Conservation (phyloP, 2,329 filamentous ascomycete species). For the Neonectria magnoliae region DNA sequence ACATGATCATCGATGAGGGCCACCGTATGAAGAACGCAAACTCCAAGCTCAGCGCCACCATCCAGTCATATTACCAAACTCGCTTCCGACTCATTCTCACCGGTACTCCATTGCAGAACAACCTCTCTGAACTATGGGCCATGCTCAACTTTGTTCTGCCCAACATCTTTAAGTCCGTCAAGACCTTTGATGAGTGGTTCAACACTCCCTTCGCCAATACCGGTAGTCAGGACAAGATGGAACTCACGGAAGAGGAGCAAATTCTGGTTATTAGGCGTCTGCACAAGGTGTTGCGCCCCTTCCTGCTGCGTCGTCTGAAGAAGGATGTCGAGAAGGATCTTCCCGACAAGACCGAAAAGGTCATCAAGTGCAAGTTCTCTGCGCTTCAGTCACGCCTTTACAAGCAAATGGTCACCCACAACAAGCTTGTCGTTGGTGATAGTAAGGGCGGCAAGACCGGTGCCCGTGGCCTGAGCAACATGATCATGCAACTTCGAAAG, state of each 20-base stretch:
- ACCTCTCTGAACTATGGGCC: slow-evolving; percentile 94
- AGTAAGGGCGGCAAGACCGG: slow-evolving; percentile 95
- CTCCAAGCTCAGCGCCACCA: slow-evolving; percentile 94
- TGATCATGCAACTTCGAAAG: slow-evolving; percentile 99
- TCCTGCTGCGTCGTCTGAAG: slow-evolving; percentile 97
- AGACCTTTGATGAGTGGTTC: slow-evolving; percentile 99
- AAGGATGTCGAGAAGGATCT: slow-evolving; percentile 99
- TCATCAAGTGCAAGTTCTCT: slow-evolving; percentile 99
- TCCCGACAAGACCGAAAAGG: slow-evolving; percentile 98
- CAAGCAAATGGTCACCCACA: slow-evolving; percentile 96
- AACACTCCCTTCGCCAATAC: slow-evolving; percentile 99
- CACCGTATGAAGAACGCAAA: slow-evolving; percentile 99
- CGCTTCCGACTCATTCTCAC: slow-evolving; percentile 97
- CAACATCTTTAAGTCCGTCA: slow-evolving; percentile 98
- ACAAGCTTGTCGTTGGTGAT: slow-evolving; percentile 93
- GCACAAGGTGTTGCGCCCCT: slow-evolving; percentile 96
- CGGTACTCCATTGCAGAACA: slow-evolving; percentile 97
- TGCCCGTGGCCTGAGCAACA: slow-evolving; percentile 95
- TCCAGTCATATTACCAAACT: slow-evolving; percentile 94
- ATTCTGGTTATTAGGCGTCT: slow-evolving; percentile 97
- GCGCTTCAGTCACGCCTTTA: slow-evolving; percentile 92
- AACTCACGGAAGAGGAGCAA: slow-evolving; percentile 99
- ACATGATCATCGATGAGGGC: slow-evolving; percentile 99
- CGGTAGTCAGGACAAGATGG: slow-evolving; percentile 98
- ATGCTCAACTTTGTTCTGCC: slow-evolving; percentile 98